phyloP scores from a whole-genome alignment of 805 yeast genomes.

The Debaryomyces tyrocola region DNA sequence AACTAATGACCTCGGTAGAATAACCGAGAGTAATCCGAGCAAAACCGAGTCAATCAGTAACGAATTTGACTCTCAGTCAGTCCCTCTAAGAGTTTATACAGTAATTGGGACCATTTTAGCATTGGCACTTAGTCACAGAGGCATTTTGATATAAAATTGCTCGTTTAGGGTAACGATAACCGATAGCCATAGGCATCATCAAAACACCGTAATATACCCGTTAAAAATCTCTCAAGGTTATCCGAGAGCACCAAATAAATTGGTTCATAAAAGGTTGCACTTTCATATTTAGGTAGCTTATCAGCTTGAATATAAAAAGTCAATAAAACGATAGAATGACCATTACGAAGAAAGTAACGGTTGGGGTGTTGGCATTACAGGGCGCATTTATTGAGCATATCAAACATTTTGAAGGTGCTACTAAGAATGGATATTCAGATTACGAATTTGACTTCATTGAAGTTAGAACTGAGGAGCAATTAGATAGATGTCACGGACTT shows the following conservation, averaged over 20 bases:
- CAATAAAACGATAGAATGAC: constrained; percentile 9
- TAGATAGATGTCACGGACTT: constrained; percentile 53
- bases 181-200: too few species aligned
- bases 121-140: too few species aligned
- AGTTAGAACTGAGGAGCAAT: constrained; percentile 54
- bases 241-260: too few species aligned
- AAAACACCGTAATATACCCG: too few species aligned
- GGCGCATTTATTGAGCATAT: constrained; percentile 79
- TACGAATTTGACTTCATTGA: constrained; percentile 37
- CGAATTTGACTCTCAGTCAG: background rate
- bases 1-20: background rate
- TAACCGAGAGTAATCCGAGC: background rate
- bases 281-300: too few species aligned
- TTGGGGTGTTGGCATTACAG: constrained; percentile 77
- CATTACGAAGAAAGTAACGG: constrained; percentile 15
- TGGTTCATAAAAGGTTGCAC: too few species aligned
- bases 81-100: background rate
- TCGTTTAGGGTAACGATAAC: too few species aligned
- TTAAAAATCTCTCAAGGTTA: too few species aligned
- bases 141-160: too few species aligned
- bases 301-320: background rate
- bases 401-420: constrained; percentile 43
- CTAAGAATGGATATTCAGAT: constrained; percentile 21
- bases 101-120: background rate
- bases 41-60: background rate